phyloP scores from a whole-genome alignment of 2,329 filamentous ascomycete genomes.

The Talaromyces rugulosus region DNA sequence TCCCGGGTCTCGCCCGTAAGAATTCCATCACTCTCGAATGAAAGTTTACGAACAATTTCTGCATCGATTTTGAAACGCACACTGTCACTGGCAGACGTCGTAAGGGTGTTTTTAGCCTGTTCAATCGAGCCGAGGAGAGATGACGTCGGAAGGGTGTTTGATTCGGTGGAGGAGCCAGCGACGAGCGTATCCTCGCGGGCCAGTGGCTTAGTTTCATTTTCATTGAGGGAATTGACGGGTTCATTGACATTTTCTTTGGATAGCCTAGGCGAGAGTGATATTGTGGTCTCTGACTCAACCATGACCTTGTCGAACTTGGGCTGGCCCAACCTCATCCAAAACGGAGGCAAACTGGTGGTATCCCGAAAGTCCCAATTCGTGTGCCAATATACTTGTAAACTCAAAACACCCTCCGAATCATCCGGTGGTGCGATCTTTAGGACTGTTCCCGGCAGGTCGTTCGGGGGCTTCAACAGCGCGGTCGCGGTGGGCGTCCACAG shows the following conservation, averaged over 20 bases:
- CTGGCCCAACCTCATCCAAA: conserved; percentile 45
- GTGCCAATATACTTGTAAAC: conserved; percentile 55
- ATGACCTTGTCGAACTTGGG: conserved; percentile 11
- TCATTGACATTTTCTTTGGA: not conserved
- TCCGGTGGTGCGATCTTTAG: conserved; percentile 54
- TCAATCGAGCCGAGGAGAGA: not conserved
- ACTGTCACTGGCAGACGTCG: conserved; percentile 16
- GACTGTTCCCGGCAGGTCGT: conserved; percentile 44
- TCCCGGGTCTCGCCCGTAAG: conserved; percentile 18
- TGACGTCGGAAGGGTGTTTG: not conserved
- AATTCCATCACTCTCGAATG: conserved; percentile 21
- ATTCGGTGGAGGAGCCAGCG: not conserved
- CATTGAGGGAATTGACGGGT: not conserved
- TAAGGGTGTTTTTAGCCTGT: not conserved
- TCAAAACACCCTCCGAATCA: conserved; percentile 59
- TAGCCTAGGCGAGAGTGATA: not conserved
- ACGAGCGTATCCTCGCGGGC: conserved; percentile 6
- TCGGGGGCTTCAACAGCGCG: conserved; percentile 52
- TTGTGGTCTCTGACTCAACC: not conserved
- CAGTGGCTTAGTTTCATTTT: not conserved
- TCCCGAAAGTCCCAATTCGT: conserved; percentile 52
- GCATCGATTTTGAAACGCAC: conserved; percentile 24
- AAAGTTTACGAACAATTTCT: conserved; percentile 18
- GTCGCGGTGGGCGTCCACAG: conserved; percentile 60
- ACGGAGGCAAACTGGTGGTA: conserved; percentile 53